Conservation (phyloP, 2,329 filamentous ascomycete genomes). For the Macrophomina pseudophaseolina region DNA sequence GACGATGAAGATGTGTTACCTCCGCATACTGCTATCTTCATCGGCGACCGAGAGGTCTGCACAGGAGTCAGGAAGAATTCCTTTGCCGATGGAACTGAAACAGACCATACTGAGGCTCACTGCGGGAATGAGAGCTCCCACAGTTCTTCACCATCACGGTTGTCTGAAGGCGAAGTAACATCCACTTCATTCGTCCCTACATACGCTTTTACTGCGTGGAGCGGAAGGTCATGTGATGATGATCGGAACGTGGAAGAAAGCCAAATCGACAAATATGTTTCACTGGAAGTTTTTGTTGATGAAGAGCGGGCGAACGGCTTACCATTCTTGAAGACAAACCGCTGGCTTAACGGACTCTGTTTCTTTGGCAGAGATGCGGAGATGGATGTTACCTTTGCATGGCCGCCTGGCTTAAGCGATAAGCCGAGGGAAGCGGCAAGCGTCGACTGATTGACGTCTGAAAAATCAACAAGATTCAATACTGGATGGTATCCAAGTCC, state of each 20-base stretch:
- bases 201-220: slow-evolving; percentile 22
- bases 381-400: slow-evolving; percentile 15
- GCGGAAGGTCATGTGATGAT: not conserved
- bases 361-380: slow-evolving; percentile 8
- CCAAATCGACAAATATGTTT: slow-evolving; percentile 24
- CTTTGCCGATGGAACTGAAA: not conserved
- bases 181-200: not conserved
- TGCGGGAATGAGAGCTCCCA: not conserved
- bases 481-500: no score
- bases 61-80: not conserved
- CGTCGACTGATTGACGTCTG: not conserved
- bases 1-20: not conserved
- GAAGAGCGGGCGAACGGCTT: not conserved
- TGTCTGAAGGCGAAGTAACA: not conserved
- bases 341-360: slow-evolving; percentile 23
- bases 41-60: not conserved
- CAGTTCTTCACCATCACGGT: not conserved
- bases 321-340: not conserved
- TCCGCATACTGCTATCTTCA: not conserved
- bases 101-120: not conserved
- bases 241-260: slow-evolving; percentile 4
- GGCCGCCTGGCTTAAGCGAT: not conserved
- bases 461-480: no score
- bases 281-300: slow-evolving; percentile 15
- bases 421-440: not conserved